phyloP scores from a whole-genome alignment of 2,329 filamentous ascomycete species.

The Pestalotiopsis sp. region DNA sequence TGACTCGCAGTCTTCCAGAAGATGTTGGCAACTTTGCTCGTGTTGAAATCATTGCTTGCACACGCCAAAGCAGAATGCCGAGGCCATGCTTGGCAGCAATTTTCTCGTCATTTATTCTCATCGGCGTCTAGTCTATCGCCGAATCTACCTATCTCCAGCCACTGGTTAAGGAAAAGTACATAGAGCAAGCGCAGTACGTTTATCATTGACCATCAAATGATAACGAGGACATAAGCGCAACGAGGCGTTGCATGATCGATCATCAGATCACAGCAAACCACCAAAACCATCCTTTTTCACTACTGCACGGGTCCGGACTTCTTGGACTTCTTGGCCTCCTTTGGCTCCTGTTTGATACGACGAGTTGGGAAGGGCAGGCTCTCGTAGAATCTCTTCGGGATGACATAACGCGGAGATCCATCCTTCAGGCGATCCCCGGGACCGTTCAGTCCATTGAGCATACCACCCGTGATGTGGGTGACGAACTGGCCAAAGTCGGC shows the following conservation, averaged over 20 bases:
- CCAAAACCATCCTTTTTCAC: neutral
- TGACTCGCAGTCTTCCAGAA: neutral
- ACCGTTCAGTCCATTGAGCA: conserved; percentile 30
- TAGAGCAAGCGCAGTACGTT: too few relatives aligned
- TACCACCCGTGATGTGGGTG: conserved; percentile 41
- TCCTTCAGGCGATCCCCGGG: neutral
- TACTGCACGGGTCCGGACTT: neutral
- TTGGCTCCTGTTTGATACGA: neutral
- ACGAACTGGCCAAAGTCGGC: conserved; percentile 41
- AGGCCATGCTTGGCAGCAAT: too few relatives aligned
- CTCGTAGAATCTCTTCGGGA: conserved; percentile 4
- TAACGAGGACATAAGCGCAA: neutral
- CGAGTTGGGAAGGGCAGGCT: neutral
- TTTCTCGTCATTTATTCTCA: too few relatives aligned
- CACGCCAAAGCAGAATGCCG: too few relatives aligned
- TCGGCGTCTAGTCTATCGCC: too few relatives aligned
- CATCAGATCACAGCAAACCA: too few relatives aligned
- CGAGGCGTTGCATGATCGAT: too few relatives aligned
- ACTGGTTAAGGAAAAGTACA: too few relatives aligned
- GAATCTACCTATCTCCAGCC: too few relatives aligned
- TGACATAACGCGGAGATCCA: neutral
- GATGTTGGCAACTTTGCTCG: neutral
- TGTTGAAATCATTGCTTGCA: neutral
- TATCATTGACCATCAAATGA: neutral
- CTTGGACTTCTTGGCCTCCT: too few relatives aligned